Evolutionary conservation across 1,139 yeast species (phyloP), one percentile per base, ranked within the genome.

Genomic region (Suzukiozyma palmioleophila): DNA sequence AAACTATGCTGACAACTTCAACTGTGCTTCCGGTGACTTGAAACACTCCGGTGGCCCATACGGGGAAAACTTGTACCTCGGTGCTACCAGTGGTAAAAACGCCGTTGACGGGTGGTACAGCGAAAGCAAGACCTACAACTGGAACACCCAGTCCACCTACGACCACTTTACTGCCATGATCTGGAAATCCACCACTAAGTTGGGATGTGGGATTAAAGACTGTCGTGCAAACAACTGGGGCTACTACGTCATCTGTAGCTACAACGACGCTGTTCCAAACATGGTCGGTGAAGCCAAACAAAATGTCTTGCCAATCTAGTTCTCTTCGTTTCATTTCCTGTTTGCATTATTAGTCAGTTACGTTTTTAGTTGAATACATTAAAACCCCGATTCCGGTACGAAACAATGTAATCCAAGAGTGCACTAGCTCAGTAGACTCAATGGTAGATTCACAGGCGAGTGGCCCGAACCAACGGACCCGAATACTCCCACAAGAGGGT

Each of bases 61-160:
- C 65, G 96, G 96, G 56, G 96, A 89, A 66, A 89, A 88, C 74
- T 73, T 89, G 57, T 96, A 94, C 36, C 66, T 77, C 39, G 96
- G 96, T 43, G 75, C 70, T 62, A 46, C 71, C 32, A 60, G 70
- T 27, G 67, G 61, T 15, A 64, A 73, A 11, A 80, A 74, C 32
- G 84, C 87, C 34, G 79, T 85, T 42, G 73, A 77, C 33, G 95
- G 90, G 41, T 88, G 96, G 97, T 88, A 86, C 71, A 64, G 72
- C 48, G 96, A 87, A 67, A 81, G 81, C 49, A 43, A 53, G 4
- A 47, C 60, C 39, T 87, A 85, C 69, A 68, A 79, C 64, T 84
- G 66, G 64, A 44, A 54, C 15, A 32, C 56, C 6, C 61, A 65
- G 18, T 48, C 53, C 35, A 43, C 53, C 7, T 62, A 57, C 40